Base-by-base conservation (phyloP, 495 filamentous ascomycete species). In the Sordaria brevicollis region DNA sequence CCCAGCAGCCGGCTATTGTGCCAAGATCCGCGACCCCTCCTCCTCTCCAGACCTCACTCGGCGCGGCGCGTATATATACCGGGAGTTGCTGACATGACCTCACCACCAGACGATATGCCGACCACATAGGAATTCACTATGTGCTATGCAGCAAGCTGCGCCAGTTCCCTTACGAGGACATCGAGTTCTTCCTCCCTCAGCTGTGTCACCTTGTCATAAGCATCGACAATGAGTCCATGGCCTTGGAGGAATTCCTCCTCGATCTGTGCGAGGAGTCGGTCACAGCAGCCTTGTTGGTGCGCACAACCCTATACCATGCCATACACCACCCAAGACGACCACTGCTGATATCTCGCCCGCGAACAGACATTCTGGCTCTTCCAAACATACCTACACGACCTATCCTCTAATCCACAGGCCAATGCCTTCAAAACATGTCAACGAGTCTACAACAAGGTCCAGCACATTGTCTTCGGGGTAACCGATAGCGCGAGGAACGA, bases 141-240 rank as follows among this genome's bases (percentile, higher is more conserved):
- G 89, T 92, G 49, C 84, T 93, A 39, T 92, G 91, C 83, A 88
- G 85, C 72, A 93, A 93, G 83, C 86, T 93, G 66, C 90, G 90
- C 74, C 88, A 90, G 79, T 93, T 93, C 79, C 87, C 86, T 72
- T 92, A 92, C 81, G 89, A 91, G 80, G 90, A 93, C 80, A 91
- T 93, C 77, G 90, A 93, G 79, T 93, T 93, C 86, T 92, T 92
- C 81, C 85, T 93, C 21, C 90, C 90, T 62, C 90, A 91, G 79
- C 82, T 93, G 81, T 92, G 91, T 79, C 91, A 93, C 81, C 86
- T 93, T 69, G 84, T 91, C 73, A 87, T 93, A 71, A 91, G 88
- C 79, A 85, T 92, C 79, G 88, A 92, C 80, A 92, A 92, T 81
- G 91, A 93, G 81, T 92, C 90, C 66, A 92, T 93, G 89, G 90